Percentiles rank a stretch among this genome's conserved stretches.
Evolutionary conservation across 495 filamentous ascomycete genomes (phyloP).

Genomic region (Hyaloscypha finlandica): DNA sequence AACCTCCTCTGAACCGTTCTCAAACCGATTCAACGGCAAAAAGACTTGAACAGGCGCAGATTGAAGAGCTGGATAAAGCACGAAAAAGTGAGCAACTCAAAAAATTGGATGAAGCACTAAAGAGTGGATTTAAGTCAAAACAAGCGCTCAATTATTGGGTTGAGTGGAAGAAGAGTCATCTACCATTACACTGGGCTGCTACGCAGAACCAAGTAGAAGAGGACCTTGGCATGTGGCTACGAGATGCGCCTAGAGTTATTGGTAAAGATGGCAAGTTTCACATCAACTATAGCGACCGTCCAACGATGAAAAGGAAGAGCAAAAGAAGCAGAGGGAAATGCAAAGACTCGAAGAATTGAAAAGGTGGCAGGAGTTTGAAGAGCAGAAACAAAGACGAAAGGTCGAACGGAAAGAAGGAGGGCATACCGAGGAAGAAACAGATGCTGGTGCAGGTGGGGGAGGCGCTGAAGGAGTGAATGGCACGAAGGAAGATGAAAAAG

Average conservation of each 20-base stretch:
- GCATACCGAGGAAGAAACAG: no score
- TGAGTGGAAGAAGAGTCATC: conserved; percentile 4
- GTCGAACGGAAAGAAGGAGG: background rate
- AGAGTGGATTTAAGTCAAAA: background rate
- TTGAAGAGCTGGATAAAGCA: no score
- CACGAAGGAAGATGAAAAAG: background rate
- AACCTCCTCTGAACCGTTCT: background rate
- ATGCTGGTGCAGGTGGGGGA: background rate
- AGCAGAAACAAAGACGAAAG: background rate
- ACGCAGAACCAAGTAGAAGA: background rate
- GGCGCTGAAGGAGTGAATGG: background rate
- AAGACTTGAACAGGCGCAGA: background rate
- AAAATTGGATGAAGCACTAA: background rate
- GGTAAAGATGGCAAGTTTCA: conserved; percentile 13
- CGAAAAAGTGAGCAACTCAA: no score
- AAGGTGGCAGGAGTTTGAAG: background rate
- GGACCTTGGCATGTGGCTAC: background rate
- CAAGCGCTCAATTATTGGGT: background rate
- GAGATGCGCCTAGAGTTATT: background rate
- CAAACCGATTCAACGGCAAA: background rate
- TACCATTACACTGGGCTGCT: background rate
- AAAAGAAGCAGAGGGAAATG: background rate
- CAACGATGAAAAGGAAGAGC: background rate
- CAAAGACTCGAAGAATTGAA: background rate
- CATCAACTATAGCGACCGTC: background rate